A percentile compares a stretch with the other conserved stretches of the same genome.
Evolutionary conservation across 345 rosid species (phyloP).

Genomic region (Camelina sativa): DNA sequence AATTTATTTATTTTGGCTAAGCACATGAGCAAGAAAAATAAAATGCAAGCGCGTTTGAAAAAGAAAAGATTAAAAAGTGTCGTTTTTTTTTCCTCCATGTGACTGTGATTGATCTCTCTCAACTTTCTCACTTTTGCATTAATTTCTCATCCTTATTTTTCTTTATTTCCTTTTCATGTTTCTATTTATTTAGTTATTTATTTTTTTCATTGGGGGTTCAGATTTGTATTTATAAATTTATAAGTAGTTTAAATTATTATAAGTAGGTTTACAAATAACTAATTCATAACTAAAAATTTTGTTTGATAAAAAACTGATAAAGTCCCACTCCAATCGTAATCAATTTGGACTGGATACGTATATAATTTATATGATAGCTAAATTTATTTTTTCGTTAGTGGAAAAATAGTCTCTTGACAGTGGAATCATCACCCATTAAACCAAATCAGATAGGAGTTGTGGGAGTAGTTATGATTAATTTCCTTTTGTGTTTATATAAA

Average conservation of each 20-base stretch:
- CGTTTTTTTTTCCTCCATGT: slow-evolving; percentile 45
- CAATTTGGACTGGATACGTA: not conserved
- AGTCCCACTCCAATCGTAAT: not conserved
- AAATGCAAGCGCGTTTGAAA: slow-evolving; percentile 40
- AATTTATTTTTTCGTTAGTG: not conserved
- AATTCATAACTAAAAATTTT: too few relatives aligned
- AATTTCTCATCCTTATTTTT: slow-evolving; percentile 38
- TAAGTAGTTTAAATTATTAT: not conserved
- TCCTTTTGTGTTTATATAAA: slow-evolving; percentile 8
- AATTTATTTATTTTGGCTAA: not conserved
- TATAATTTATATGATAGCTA: not conserved
- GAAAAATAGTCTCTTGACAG: not conserved
- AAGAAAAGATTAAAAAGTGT: slow-evolving; percentile 15
- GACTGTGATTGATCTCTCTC: slow-evolving; percentile 59
- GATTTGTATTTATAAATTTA: not conserved
- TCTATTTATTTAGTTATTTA: not conserved
- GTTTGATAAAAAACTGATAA: not conserved
- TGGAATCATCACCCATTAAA: slow-evolving; percentile 7
- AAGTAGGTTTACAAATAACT: too few relatives aligned
- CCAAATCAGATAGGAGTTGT: slow-evolving; percentile 17
- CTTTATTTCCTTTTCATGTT: slow-evolving; percentile 23
- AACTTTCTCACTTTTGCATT: slow-evolving; percentile 46
- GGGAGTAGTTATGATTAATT: slow-evolving; percentile 38
- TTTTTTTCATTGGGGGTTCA: too few relatives aligned
- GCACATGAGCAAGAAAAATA: slow-evolving; percentile 22